Evolutionary conservation across 2,329 filamentous ascomycete genomes (phyloP), one percentile per base, ranked within the genome.

Genomic region (Cercospora sp.): DNA sequence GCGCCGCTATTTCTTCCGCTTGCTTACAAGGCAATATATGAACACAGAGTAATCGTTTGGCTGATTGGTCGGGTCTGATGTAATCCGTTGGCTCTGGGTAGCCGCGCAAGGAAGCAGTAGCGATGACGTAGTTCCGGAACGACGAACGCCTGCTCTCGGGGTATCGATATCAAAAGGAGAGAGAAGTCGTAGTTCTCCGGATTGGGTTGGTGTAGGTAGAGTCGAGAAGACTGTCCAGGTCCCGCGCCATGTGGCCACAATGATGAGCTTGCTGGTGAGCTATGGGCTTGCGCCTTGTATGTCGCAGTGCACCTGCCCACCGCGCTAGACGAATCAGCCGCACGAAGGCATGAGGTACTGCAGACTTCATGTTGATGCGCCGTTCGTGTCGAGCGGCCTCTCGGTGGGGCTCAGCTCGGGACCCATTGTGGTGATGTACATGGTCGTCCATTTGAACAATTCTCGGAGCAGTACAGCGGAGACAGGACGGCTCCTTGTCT

Each of bases 81-180:
- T 51, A 23, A 23, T 51, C 45, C 45, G 45, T 51, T 51, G 45
- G 45, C 45, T 51, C 45, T 51, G 45, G 36, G 45, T 51, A 26
- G 45, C 53, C 30, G 53, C 23, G 53, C 53, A 58, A 30, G 30
- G 28, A 30, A 58, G 53, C 26, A 58, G 23, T 12, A 33, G 30
- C 53, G 28, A 20, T 30, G 3, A 58, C 33, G 26, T 65, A 55
- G 62, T 58, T 48, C 42, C 20, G 33, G 23, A 58, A 60, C 48
- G 58, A 65, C 64, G 30, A 63, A 48, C 48, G 51, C 36, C 66
- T 66, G 59, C 66, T 65, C 23, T 42, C 42, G 64, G 66, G 66
- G 66, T 65, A 65, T 68, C 66, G 63, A 65, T 68, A 58, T 64
- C 30, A 51, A 62, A 60, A 45, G 57, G 18, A 33, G 28, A 55